These are phyloP conservation scores for Malus hybrid DNA, from an alignment of 331 rosid species.

Conservation along the genomic window DNA sequence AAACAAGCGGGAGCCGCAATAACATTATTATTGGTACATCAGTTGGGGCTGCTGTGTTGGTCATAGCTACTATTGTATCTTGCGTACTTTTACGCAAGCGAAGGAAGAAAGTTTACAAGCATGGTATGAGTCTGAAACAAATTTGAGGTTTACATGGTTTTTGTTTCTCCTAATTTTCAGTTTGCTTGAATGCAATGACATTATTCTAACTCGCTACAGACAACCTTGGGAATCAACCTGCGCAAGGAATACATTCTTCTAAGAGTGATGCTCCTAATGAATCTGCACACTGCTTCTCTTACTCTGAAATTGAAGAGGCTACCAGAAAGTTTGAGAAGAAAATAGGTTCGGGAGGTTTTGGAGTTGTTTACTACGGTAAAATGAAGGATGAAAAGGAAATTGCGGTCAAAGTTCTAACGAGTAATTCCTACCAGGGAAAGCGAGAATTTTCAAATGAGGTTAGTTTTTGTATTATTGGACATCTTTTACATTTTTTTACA, in stretches of 20 bases:
- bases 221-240: slow-evolving; percentile 26
- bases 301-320: slow-evolving; percentile 54
- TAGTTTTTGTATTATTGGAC: slow-evolving; percentile 9
- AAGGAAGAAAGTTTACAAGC: slow-evolving; percentile 26
- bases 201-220: slow-evolving; percentile 28
- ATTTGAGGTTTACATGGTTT: neutral
- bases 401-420: slow-evolving; percentile 76
- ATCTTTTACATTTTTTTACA: neutral
- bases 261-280: slow-evolving; percentile 46
- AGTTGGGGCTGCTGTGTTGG: slow-evolving; percentile 58
- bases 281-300: slow-evolving; percentile 61
- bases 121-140: slow-evolving; percentile 39
- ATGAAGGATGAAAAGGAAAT: slow-evolving; percentile 64
- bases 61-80: slow-evolving; percentile 45
- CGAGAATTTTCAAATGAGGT: slow-evolving; percentile 92
- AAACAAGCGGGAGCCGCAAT: slow-evolving; percentile 26
- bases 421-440: slow-evolving; percentile 77
- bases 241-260: slow-evolving; percentile 35
- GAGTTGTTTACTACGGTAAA: slow-evolving; percentile 76
- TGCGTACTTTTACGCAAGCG: slow-evolving; percentile 45
- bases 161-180: slow-evolving; percentile 8
- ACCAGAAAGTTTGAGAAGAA: slow-evolving; percentile 60
- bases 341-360: slow-evolving; percentile 91
- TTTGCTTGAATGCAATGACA: slow-evolving; percentile 8
- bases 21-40: slow-evolving; percentile 55